Base-by-base conservation (phyloP, 345 rosid genomes). In the Camelina hispida region DNA sequence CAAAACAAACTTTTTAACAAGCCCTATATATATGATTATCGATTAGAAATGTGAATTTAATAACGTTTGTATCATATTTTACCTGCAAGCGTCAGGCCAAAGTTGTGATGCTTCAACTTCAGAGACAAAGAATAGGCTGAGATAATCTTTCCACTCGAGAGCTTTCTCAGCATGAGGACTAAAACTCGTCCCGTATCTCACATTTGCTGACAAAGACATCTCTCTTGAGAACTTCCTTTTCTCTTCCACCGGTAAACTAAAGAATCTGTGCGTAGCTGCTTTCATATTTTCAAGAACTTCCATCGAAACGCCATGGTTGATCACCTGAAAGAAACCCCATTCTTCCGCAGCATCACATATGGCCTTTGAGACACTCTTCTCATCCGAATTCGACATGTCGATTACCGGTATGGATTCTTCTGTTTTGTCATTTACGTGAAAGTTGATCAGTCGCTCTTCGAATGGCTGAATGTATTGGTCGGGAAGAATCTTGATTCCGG, bases 131-230 rank as follows among this genome's bases (percentile, higher is more conserved):
- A n/a, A n/a, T n/a, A n/a, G n/a, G n/a, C n/a, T n/a, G n/a, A n/a
- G 83, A 28, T 71, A 82, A 67, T 85, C 85, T 68, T 82, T 82
- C 85, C 81, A 81, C 66, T 81, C 84, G 6, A 85, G 53, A 42
- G 81, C 78, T 59, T 66, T 76, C 73, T 81, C 87, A 0, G 60
- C 80, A 23, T 18, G 44, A 50, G 85, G 78, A 52, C 69, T 66
- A 20, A 25, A 25, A 25, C 28, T 79, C 6, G 80, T 70, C 5
- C 70, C 78, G 3, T 73, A 78, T 16, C 81, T 55, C 30, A 66
- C 76, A 62, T 50, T 81, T 2, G 54, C 68, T 0, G 78, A 48
- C 0, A 75, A 52, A 5, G 84, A 80, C 25, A 22, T 17, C 15
- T 69, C 81, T 32, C 70, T 79, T 1, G 68, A 61, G 23, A 59